Conservation (phyloP, 495 filamentous ascomycete species). For the Hypoxylon fragiforme region DNA sequence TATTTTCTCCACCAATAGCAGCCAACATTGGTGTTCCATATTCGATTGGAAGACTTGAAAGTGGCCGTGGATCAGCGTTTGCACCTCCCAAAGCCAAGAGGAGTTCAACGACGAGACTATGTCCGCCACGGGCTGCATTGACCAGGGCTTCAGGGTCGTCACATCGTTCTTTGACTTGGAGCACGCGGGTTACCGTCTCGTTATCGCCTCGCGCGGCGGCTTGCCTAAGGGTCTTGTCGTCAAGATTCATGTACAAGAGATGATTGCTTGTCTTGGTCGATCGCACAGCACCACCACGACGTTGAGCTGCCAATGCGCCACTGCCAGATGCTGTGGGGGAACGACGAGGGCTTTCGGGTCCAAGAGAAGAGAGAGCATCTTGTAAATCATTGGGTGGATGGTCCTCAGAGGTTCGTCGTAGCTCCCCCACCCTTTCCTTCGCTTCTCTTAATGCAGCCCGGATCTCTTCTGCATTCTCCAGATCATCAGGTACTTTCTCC, state of each 20-base stretch:
- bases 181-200: conserved; percentile 73
- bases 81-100: conserved; percentile 79
- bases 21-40: conserved; percentile 90
- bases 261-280: conserved; percentile 60
- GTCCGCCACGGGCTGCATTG: conserved; percentile 88
- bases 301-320: conserved; percentile 37
- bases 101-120: conserved; percentile 81
- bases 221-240: conserved; percentile 72
- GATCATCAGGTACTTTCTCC: conserved; percentile 72
- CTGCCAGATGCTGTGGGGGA: conserved; percentile 55
- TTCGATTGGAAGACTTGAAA: conserved; percentile 51
- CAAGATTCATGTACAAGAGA: conserved; percentile 58
- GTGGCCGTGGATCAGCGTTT: conserved; percentile 76
- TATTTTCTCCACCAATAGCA: conserved; percentile 87
- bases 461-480: conserved; percentile 65
- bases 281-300: conserved; percentile 50
- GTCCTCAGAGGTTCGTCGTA: conserved; percentile 67
- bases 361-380: conserved; percentile 66
- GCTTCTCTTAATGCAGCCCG: conserved; percentile 57
- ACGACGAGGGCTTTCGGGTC: conserved; percentile 68
- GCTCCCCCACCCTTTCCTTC: conserved; percentile 51
- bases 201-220: conserved; percentile 84
- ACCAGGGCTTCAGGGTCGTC: conserved; percentile 84
- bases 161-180: conserved; percentile 70
- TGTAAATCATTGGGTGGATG: conserved; percentile 54